Percentiles rank a stretch among this genome's conserved stretches.
Conservation (phyloP, 208 protist genomes). For the Acanthamoeba sp. region DNA sequence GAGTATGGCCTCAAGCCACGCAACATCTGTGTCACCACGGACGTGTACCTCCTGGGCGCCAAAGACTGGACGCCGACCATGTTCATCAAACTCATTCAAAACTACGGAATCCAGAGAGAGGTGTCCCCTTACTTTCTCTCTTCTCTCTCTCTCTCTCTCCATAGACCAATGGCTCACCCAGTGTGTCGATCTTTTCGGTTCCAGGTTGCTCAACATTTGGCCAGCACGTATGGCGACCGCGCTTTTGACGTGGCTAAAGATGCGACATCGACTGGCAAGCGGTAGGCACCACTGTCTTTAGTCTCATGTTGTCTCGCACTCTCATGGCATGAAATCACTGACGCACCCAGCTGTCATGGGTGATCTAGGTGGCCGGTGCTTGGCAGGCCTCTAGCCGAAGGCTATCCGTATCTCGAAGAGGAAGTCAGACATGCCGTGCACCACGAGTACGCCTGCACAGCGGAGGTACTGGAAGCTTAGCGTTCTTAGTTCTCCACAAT, state of each 20-base stretch:
- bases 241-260: constrained; percentile 34
- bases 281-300: too few species aligned
- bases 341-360: not conserved
- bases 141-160: too few species aligned
- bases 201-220: constrained; percentile 74
- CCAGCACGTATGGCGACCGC: constrained; percentile 74
- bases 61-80: constrained; percentile 59
- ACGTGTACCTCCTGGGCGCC: constrained; percentile 19
- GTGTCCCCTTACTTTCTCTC: not conserved
- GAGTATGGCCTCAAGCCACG: constrained; percentile 11
- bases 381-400: not conserved
- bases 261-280: constrained; percentile 54
- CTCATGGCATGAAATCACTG: too few species aligned
- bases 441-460: constrained; percentile 78
- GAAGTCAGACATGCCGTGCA: constrained; percentile 74
- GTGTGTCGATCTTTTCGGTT: not conserved
- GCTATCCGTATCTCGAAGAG: constrained; percentile 81
- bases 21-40: constrained; percentile 20
- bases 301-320: too few species aligned
- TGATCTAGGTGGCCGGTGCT: constrained; percentile 6
- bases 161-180: not conserved
- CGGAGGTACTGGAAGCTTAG: not conserved
- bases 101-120: constrained; percentile 24
- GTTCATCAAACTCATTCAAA: constrained; percentile 72
- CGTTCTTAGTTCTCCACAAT: too few species aligned